A percentile compares a stretch with the other conserved stretches of the same genome.
Conservation (phyloP, 495 filamentous ascomycete genomes). For the Tirmania nivea region DNA sequence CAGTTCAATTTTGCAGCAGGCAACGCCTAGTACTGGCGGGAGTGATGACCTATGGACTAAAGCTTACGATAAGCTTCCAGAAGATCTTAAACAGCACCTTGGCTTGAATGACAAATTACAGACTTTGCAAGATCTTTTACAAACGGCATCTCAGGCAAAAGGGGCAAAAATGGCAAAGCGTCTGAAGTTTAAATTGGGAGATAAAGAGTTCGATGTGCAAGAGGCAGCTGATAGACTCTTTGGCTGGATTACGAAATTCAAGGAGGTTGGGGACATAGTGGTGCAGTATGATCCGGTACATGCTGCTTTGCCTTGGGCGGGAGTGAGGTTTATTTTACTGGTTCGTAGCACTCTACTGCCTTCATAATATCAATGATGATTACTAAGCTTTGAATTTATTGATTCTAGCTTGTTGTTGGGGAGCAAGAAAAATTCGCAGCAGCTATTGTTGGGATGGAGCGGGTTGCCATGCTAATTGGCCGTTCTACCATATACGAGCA, state of each 20-base stretch:
- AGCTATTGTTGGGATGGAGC: constrained; percentile 16
- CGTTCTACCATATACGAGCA: constrained; percentile 15
- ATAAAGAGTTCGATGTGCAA: constrained; percentile 18
- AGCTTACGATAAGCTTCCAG: too few species aligned
- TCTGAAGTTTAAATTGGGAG: constrained; percentile 13
- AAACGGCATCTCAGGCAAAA: too few species aligned
- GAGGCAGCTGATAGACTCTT: constrained; percentile 23
- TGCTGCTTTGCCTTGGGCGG: constrained; percentile 27
- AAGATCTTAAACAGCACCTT: too few species aligned
- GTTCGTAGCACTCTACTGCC: constrained; percentile 7
- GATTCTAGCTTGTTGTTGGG: constrained; percentile 9
- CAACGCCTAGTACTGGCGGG: too few species aligned
- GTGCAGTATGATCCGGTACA: constrained; percentile 24
- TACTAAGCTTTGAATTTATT: background rate
- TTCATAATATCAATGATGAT: background rate
- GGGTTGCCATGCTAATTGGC: constrained; percentile 14
- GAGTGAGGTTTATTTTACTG: constrained; percentile 23
- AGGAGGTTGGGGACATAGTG: constrained; percentile 22
- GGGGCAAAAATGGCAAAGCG: constrained; percentile 1
- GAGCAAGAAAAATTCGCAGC: constrained; percentile 10
- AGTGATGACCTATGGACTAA: too few species aligned
- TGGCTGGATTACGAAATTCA: constrained; percentile 23
- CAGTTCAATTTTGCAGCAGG: too few species aligned
- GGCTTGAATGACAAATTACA: too few species aligned
- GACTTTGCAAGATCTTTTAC: too few species aligned